A percentile compares a stretch with the other conserved stretches of the same genome.
Evolutionary conservation across 2,329 filamentous ascomycete genomes (phyloP).

Genomic region (Blastomyces parvus): DNA sequence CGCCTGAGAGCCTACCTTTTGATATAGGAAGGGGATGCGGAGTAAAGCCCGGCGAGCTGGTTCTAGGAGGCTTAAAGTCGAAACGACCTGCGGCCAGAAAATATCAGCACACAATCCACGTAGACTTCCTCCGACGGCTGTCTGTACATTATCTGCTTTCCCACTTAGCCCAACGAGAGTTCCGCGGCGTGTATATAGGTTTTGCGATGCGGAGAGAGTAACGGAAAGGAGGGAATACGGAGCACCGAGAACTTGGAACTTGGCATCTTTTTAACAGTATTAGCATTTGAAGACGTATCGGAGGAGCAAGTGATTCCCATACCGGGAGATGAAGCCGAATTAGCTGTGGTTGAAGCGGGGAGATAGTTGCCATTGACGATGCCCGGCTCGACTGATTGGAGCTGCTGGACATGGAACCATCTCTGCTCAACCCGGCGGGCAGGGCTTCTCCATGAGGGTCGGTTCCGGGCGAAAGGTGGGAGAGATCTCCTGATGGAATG

Average conservation of each 20-base stretch:
- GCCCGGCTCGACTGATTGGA: slow-evolving; percentile 31
- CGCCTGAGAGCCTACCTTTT: slow-evolving; percentile 42
- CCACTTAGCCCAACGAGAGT: slow-evolving; percentile 84
- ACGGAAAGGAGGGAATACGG: slow-evolving; percentile 92
- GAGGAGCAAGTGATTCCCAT: slow-evolving; percentile 10
- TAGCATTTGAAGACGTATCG: not conserved
- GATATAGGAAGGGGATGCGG: slow-evolving; percentile 91
- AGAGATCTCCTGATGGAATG: slow-evolving; percentile 29
- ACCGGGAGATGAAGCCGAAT: slow-evolving; percentile 36
- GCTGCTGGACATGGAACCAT: slow-evolving; percentile 38
- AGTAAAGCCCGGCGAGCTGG: slow-evolving; percentile 70
- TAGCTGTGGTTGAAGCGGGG: slow-evolving; percentile 30
- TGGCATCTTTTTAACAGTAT: slow-evolving; percentile 58
- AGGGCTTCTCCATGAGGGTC: slow-evolving; percentile 19
- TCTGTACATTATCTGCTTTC: slow-evolving; percentile 73
- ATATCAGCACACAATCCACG: slow-evolving; percentile 2
- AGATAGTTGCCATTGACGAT: slow-evolving; percentile 31
- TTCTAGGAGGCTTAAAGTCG: slow-evolving; percentile 76
- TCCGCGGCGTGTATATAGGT: slow-evolving; percentile 82
- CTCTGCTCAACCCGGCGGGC: slow-evolving; percentile 23
- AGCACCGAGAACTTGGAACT: slow-evolving; percentile 84
- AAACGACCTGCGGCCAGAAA: slow-evolving; percentile 56
- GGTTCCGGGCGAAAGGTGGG: slow-evolving; percentile 26
- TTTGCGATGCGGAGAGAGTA: slow-evolving; percentile 83
- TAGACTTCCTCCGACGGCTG: not conserved